Percentiles rank a stretch among this genome's conserved stretches.
Conservation (phyloP, 2,329 filamentous ascomycete genomes). For the Hypomyces perniciosus region DNA sequence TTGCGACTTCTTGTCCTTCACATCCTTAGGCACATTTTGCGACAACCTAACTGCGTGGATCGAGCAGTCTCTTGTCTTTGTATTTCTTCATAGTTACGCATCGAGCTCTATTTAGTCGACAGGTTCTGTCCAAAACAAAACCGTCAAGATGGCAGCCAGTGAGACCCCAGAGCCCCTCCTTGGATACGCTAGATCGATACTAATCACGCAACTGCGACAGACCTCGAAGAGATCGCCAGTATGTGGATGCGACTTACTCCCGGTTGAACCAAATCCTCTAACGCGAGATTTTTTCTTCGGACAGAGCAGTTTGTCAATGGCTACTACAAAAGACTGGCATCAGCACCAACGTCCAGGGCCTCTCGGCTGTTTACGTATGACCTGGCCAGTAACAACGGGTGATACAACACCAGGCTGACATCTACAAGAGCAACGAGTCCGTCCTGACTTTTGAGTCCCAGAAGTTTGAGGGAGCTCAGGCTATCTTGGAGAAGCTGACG, state of each 20-base stretch:
- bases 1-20: slow-evolving; percentile 17
- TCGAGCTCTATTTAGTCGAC: not conserved
- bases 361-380: slow-evolving; percentile 65
- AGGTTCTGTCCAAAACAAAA: not conserved
- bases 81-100: not conserved
- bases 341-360: slow-evolving; percentile 29
- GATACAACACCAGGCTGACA: not conserved
- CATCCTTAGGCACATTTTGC: slow-evolving; percentile 28
- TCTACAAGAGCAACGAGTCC: slow-evolving; percentile 42
- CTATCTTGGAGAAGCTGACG: slow-evolving; percentile 73
- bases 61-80: slow-evolving; percentile 1
- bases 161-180: slow-evolving; percentile 16
- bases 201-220: slow-evolving; percentile 23
- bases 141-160: slow-evolving; percentile 29
- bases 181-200: slow-evolving; percentile 13
- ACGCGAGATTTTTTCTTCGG: not conserved
- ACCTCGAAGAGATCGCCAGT: slow-evolving; percentile 44
- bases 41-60: slow-evolving; percentile 22
- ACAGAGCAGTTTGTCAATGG: slow-evolving; percentile 80
- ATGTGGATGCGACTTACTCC: slow-evolving; percentile 21
- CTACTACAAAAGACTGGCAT: slow-evolving; percentile 72
- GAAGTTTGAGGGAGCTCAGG: slow-evolving; percentile 55
- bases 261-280: slow-evolving; percentile 6
- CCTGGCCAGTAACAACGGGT: not conserved
- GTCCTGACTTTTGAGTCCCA: slow-evolving; percentile 89